phyloP scores from a whole-genome alignment of 306 rosid species.

The Vigna hirtella region DNA sequence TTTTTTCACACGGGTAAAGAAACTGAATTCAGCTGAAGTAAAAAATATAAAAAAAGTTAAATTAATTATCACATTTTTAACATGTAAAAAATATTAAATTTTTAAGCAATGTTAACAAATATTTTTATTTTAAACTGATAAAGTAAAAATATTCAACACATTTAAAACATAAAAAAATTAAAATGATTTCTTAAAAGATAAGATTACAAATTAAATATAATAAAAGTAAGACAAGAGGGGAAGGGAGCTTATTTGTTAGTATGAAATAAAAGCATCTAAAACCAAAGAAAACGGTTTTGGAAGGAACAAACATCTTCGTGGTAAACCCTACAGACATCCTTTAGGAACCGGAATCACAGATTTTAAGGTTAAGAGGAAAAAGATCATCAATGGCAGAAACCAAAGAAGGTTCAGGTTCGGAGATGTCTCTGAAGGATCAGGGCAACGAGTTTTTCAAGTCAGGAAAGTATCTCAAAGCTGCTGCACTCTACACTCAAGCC shows the following conservation, averaged over 20 bases:
- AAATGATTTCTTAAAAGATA: not conserved
- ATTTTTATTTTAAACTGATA: too few species aligned
- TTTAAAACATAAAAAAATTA: too few species aligned
- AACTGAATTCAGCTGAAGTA: too few species aligned
- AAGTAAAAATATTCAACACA: too few species aligned
- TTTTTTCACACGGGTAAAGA: too few species aligned
- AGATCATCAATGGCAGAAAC: conserved; percentile 64
- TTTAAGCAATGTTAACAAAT: too few species aligned
- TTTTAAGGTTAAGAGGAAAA: not conserved
- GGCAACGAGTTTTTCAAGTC: conserved; percentile 93
- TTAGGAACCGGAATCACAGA: not conserved
- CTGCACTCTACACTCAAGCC: conserved; percentile 96
- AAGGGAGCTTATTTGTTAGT: not conserved
- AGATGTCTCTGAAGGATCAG: conserved; percentile 76
- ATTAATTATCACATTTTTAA: too few species aligned
- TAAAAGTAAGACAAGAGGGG: too few species aligned
- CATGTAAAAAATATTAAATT: too few species aligned
- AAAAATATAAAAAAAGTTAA: too few species aligned
- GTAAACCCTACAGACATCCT: conserved; percentile 36
- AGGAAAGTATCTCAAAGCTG: conserved; percentile 93
- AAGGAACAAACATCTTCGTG: conserved; percentile 12
- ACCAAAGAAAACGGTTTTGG: not conserved
- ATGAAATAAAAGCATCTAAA: not conserved
- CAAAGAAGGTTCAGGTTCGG: conserved; percentile 54
- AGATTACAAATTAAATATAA: too few species aligned